phyloP scores from a whole-genome alignment of 805 yeast genomes.

The Kodamaea neixiangensis region DNA sequence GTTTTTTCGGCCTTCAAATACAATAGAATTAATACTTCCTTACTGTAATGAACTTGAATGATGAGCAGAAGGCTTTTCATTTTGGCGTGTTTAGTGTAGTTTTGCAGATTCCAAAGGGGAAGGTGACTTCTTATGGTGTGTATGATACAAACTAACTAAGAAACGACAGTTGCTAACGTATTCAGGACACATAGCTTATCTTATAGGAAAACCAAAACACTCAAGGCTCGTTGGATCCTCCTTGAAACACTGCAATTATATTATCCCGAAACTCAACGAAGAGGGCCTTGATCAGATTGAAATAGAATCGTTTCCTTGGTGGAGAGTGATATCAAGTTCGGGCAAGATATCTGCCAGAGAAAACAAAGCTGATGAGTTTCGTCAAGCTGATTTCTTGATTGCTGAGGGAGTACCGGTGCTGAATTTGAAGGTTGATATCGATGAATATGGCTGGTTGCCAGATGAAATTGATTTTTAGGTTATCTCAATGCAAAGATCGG shows the following conservation, averaged over 20 bases:
- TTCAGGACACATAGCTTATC: constrained; percentile 67
- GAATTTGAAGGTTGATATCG: constrained; percentile 41
- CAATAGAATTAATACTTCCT: background rate
- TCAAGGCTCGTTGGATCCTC: constrained; percentile 77
- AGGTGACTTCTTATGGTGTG: constrained; percentile 67
- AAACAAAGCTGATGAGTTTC: constrained; percentile 38
- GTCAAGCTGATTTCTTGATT: constrained; percentile 48
- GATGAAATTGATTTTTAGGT: constrained; percentile 36
- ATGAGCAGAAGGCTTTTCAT: constrained; percentile 59
- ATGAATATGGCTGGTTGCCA: constrained; percentile 72
- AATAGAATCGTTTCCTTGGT: constrained; percentile 64
- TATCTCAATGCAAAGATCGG: too few species aligned
- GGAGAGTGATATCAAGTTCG: constrained; percentile 69
- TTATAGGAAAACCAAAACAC: constrained; percentile 62
- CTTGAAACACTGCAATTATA: constrained; percentile 46
- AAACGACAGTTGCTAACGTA: constrained; percentile 1
- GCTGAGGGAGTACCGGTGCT: constrained; percentile 48
- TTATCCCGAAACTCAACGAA: constrained; percentile 24
- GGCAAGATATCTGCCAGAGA: constrained; percentile 62
- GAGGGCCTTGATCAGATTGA: constrained; percentile 20
- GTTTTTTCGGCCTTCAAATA: background rate
- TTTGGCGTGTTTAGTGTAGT: constrained; percentile 59
- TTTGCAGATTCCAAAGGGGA: constrained; percentile 57
- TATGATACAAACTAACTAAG: constrained; percentile 2
- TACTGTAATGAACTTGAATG: constrained; percentile 13